Conservation (phyloP, 2,329 filamentous ascomycete genomes). For the Cryphonectria naterciae region DNA sequence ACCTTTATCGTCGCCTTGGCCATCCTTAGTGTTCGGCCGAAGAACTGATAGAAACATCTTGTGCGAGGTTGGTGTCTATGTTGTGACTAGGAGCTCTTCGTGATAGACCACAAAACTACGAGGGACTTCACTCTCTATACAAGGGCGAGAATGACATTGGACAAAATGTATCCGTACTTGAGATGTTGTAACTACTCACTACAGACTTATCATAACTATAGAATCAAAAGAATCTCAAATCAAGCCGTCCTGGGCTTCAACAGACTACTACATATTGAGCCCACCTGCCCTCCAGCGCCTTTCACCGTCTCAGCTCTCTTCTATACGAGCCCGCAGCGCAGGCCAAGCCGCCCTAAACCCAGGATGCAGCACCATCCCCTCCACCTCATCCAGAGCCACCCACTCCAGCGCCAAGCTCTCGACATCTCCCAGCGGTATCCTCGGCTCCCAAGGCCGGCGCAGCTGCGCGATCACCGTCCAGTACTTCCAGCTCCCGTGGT, state of each 20-base stretch:
- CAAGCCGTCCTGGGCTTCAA: background rate
- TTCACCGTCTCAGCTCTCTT: background rate
- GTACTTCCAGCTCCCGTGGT: slow-evolving; percentile 19
- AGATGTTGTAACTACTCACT: too few species aligned
- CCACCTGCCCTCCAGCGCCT: background rate
- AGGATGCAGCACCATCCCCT: background rate
- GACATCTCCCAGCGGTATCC: background rate
- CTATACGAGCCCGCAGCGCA: background rate
- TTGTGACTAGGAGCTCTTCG: too few species aligned
- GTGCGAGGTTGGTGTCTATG: too few species aligned
- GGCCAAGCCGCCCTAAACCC: slow-evolving; percentile 15
- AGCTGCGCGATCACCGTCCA: slow-evolving; percentile 10
- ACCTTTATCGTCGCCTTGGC: background rate
- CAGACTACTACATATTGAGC: too few species aligned
- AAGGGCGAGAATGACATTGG: too few species aligned
- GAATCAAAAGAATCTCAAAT: background rate
- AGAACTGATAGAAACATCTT: background rate
- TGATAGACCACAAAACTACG: too few species aligned
- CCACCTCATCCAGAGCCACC: slow-evolving; percentile 9
- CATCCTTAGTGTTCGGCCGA: background rate
- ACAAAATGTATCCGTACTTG: too few species aligned
- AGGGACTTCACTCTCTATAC: too few species aligned
- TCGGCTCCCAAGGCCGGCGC: slow-evolving; percentile 2
- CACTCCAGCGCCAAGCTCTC: slow-evolving; percentile 17
- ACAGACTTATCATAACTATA: too few species aligned